Percentiles rank a stretch among this genome's conserved stretches.
phyloP scores from a whole-genome alignment of 1,139 yeast genomes.

The Sugiyamaella novakii region DNA sequence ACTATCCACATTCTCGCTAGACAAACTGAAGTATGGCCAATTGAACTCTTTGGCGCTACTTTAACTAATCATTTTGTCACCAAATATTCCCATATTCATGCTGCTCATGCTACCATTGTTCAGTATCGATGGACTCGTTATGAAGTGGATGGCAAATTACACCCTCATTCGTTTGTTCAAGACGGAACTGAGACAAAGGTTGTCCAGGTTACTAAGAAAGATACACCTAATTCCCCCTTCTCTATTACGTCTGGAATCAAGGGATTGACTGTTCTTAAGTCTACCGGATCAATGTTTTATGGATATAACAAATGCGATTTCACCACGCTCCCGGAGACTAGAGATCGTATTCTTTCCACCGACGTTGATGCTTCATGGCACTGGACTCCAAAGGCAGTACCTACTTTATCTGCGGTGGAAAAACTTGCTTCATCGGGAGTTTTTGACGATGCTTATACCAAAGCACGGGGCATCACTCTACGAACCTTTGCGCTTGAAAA shows the following conservation, averaged over 20 bases:
- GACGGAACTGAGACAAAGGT: slow-evolving; percentile 82
- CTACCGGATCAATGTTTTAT: slow-evolving; percentile 93
- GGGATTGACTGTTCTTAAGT: slow-evolving; percentile 83
- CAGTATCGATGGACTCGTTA: slow-evolving; percentile 82
- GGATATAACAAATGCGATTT: slow-evolving; percentile 84
- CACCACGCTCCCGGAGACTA: slow-evolving; percentile 81
- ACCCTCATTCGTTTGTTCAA: slow-evolving; percentile 80
- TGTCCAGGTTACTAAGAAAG: slow-evolving; percentile 55
- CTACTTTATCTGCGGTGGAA: slow-evolving; percentile 48
- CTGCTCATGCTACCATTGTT: slow-evolving; percentile 63
- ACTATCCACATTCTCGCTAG: slow-evolving; percentile 82
- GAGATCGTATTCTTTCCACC: slow-evolving; percentile 83
- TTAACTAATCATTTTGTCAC: slow-evolving; percentile 76
- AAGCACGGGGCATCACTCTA: slow-evolving; percentile 69
- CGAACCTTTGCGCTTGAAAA: slow-evolving; percentile 80
- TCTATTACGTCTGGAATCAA: slow-evolving; percentile 68
- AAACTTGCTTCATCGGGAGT: slow-evolving; percentile 59
- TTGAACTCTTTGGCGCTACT: slow-evolving; percentile 85
- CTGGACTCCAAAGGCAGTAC: slow-evolving; percentile 56
- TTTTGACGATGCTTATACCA: slow-evolving; percentile 61
- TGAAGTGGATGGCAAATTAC: slow-evolving; percentile 69
- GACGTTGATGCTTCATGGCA: slow-evolving; percentile 79
- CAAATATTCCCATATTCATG: slow-evolving; percentile 75
- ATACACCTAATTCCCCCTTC: slow-evolving; percentile 50
- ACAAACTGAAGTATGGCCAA: slow-evolving; percentile 76